Base-by-base conservation (phyloP, 768 basidiomycete species). In the Leccinum aurantiacum region DNA sequence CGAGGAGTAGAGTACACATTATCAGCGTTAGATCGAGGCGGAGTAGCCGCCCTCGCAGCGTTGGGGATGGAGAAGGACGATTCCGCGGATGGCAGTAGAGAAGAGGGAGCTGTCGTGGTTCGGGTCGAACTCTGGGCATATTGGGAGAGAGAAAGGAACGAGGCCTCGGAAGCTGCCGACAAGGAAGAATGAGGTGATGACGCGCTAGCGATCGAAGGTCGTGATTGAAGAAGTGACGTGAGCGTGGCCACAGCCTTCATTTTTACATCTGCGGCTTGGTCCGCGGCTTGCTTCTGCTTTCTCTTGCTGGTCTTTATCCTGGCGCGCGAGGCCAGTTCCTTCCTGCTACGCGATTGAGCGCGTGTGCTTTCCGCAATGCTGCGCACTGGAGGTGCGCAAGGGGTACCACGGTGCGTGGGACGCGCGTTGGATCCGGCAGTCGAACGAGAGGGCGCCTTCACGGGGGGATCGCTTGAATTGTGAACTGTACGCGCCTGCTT, bases 201-300 rank as follows among this genome's bases (percentile, higher is more conserved):
- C 49, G 80, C 82, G 70, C 84, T 84, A 29, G 79, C 76, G 14
- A 85, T 82, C 10, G 85, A 84, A 19, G 86, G 84, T 52, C 85
- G 79, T 58, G 88, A 82, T 60, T 87, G 82, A 59, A 89, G 78
- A 57, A 92, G 78, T 11, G 85, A 86, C 0, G 91, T 91, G 63
- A 93, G 77, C 9, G 91, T 89, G 27, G 87, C 89, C 7, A 90
- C 91, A 44, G 90, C 91, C 71, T 91, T 89, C 82, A 91, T 88
- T 71, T 91, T 90, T 53, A 88, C 79, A 65, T 87, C 87, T 49
- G 64, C 64, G 17, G 70, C 63, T 63, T 66, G 65, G 70, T 69
- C 74, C 56, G 62, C 67, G 65, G 65, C 67, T 63, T 76, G 75
- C 60, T 78, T 84, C 53, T 74, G 78, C 63, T 85, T 84, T 63